phyloP scores from a whole-genome alignment of 352 stramenopile genomes.

The Peronosclerospora sorghi region DNA sequence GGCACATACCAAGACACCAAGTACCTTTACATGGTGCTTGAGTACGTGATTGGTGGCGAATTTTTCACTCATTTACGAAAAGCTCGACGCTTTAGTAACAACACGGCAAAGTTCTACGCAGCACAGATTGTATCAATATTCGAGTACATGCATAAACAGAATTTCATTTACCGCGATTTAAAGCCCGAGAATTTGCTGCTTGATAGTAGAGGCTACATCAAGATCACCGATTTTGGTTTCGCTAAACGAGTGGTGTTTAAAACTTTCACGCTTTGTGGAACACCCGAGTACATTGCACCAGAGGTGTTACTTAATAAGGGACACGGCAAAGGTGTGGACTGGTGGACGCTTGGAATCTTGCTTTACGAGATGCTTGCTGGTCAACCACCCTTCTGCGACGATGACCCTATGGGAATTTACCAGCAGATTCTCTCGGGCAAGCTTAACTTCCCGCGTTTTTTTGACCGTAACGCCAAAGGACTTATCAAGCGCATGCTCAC shows the following conservation, averaged over 20 bases:
- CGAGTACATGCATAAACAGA: slow-evolving; percentile 92
- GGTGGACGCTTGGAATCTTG: slow-evolving; percentile 94
- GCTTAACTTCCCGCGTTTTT: slow-evolving; percentile 91
- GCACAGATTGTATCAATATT: slow-evolving; percentile 93
- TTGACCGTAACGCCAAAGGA: slow-evolving; percentile 91
- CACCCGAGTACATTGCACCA: slow-evolving; percentile 88
- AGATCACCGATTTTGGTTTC: slow-evolving; percentile 92
- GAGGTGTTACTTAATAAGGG: slow-evolving; percentile 87
- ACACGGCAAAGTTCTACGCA: slow-evolving; percentile 87
- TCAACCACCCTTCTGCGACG: slow-evolving; percentile 92
- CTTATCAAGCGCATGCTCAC: slow-evolving; percentile 95
- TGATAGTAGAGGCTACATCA: slow-evolving; percentile 91
- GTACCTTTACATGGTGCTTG: slow-evolving; percentile 96
- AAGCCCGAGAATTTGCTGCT: slow-evolving; percentile 93
- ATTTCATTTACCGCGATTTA: slow-evolving; percentile 97
- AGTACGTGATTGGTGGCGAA: slow-evolving; percentile 95
- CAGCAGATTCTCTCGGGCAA: slow-evolving; percentile 92
- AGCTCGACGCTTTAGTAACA: slow-evolving; percentile 89
- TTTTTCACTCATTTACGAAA: slow-evolving; percentile 95
- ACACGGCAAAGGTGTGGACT: slow-evolving; percentile 88
- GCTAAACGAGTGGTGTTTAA: slow-evolving; percentile 92
- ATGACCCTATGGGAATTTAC: slow-evolving; percentile 95
- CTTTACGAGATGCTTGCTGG: slow-evolving; percentile 97
- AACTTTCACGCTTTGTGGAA: slow-evolving; percentile 90
- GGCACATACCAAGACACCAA: slow-evolving; percentile 91